A percentile compares a stretch with the other conserved stretches of the same genome.
Conservation (phyloP, 2,329 filamentous ascomycete species). For the Cladophialophora chaetospira region DNA sequence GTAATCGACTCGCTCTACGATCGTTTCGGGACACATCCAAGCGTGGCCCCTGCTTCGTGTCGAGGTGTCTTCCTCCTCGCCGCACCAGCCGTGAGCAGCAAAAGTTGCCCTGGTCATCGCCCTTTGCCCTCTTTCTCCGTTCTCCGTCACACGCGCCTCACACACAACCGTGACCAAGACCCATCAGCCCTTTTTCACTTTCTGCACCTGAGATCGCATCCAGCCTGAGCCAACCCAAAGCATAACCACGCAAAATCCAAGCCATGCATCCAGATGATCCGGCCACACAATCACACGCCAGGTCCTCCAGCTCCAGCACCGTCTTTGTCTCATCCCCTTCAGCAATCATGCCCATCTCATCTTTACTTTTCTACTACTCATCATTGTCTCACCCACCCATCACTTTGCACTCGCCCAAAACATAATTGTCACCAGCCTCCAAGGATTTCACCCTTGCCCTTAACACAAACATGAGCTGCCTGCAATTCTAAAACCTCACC, state of each 20-base stretch:
- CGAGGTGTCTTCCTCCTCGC: neutral
- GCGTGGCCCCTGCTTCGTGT: neutral
- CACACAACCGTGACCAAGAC: constrained; percentile 3
- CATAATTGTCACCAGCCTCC: constrained; percentile 29
- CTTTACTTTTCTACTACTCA: constrained; percentile 21
- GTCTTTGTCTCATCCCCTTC: constrained; percentile 31
- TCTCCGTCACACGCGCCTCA: constrained; percentile 12
- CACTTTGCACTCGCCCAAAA: constrained; percentile 28
- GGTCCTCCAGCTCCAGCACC: constrained; percentile 23
- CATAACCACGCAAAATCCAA: constrained; percentile 20
- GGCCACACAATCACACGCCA: constrained; percentile 29
- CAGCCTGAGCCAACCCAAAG: constrained; percentile 27
- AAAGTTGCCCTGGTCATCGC: constrained; percentile 1
- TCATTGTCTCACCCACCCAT: constrained; percentile 25
- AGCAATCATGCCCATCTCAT: constrained; percentile 23
- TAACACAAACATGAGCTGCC: constrained; percentile 25
- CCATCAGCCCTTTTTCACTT: constrained; percentile 7
- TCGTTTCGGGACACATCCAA: too few relatives aligned
- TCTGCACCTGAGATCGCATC: constrained; percentile 10
- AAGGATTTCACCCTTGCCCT: constrained; percentile 30
- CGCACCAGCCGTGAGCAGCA: constrained; percentile 6
- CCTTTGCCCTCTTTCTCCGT: constrained; percentile 11
- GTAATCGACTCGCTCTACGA: too few relatives aligned
- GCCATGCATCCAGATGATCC: constrained; percentile 29
- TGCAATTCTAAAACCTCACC: constrained; percentile 20